Evolutionary conservation across 306 rosid species (phyloP).

Genomic region (Mimosa pudica): DNA sequence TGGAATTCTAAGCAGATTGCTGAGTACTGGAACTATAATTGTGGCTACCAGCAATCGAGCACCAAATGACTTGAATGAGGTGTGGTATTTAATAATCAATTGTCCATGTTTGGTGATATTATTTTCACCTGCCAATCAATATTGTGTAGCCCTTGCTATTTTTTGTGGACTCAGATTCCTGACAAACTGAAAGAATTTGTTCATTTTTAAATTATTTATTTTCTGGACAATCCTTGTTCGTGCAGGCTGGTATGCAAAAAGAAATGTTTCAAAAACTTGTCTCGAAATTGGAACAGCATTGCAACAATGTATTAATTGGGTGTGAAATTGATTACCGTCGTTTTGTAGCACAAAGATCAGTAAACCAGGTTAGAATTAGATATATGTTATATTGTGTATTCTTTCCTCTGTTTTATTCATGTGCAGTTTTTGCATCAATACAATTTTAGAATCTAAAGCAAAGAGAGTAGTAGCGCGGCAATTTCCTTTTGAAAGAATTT

Average conservation of each 20-base stretch:
- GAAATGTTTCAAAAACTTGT: slow-evolving; percentile 75
- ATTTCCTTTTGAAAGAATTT: neutral
- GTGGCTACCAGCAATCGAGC: slow-evolving; percentile 98
- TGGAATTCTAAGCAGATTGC: slow-evolving; percentile 95
- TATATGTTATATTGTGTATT: slow-evolving; percentile 26
- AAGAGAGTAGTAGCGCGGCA: slow-evolving; percentile 2
- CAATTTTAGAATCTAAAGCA: neutral
- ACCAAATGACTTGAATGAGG: slow-evolving; percentile 90
- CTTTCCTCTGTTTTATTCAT: slow-evolving; percentile 25
- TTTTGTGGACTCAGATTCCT: slow-evolving; percentile 21
- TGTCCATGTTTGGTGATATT: slow-evolving; percentile 5
- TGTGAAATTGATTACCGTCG: slow-evolving; percentile 96
- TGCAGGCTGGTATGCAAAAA: slow-evolving; percentile 88
- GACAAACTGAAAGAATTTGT: slow-evolving; percentile 23
- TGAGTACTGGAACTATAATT: slow-evolving; percentile 85
- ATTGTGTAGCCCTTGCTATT: slow-evolving; percentile 14
- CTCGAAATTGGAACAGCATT: slow-evolving; percentile 70
- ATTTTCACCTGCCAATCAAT: slow-evolving; percentile 12
- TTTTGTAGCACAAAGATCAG: slow-evolving; percentile 67
- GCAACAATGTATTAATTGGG: slow-evolving; percentile 70
- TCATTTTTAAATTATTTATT: neutral
- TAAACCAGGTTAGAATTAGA: slow-evolving; percentile 68
- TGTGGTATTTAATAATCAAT: slow-evolving; percentile 32
- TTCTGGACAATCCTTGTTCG: slow-evolving; percentile 12
- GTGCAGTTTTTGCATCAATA: slow-evolving; percentile 10